A percentile compares a stretch with the other conserved stretches of the same genome.
Conservation (phyloP, 164 flowering plant species). For the Vitis rupestris region DNA sequence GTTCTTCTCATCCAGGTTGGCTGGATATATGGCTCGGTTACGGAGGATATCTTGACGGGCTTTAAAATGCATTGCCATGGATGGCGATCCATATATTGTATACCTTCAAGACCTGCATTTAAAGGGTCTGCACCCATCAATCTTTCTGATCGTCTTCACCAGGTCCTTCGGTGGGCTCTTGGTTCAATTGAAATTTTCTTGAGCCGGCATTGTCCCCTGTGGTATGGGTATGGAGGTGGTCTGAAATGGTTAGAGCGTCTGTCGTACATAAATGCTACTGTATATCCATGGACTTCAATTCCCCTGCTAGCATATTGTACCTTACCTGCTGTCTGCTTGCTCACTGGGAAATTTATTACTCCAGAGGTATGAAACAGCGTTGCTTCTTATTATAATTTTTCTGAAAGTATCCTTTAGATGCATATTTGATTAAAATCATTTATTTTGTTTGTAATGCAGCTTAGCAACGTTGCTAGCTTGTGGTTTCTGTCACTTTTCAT, state of each 20-base stretch:
- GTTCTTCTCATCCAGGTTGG: constrained; percentile 40
- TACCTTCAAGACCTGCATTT: constrained; percentile 59
- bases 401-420: not conserved
- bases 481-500: constrained; percentile 67
- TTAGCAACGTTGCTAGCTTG: constrained; percentile 59
- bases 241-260: constrained; percentile 60
- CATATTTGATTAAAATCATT: not conserved
- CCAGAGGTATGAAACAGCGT: constrained; percentile 44
- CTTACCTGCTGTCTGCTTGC: constrained; percentile 67
- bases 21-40: constrained; percentile 72
- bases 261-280: constrained; percentile 55
- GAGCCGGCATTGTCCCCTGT: constrained; percentile 68
- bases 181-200: constrained; percentile 74
- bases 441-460: constrained; percentile 37
- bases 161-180: constrained; percentile 74
- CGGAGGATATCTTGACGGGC: constrained; percentile 73
- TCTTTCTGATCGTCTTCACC: constrained; percentile 72
- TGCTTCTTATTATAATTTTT: not conserved
- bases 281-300: constrained; percentile 66
- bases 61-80: constrained; percentile 80
- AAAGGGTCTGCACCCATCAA: constrained; percentile 74
- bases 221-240: constrained; percentile 71
- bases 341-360: constrained; percentile 66
- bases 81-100: constrained; percentile 67
- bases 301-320: constrained; percentile 69